Conservation (phyloP, 805 yeast species). For the Zygosaccharomyces rouxii region DNA sequence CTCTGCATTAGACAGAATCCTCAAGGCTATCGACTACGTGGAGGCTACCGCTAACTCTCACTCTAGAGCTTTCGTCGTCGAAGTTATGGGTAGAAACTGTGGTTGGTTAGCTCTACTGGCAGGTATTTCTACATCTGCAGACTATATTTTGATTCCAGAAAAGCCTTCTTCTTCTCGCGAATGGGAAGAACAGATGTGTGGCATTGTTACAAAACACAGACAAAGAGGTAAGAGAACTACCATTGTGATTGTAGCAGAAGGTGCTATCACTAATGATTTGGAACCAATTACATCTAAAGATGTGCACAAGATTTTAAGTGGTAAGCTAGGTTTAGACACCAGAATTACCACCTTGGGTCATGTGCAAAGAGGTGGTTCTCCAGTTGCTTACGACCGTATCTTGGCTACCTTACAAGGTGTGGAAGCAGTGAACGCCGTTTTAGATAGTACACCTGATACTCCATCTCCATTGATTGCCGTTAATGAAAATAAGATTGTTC, state of each 20-base stretch:
- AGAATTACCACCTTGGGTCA: constrained; percentile 75
- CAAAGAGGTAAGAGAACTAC: constrained; percentile 71
- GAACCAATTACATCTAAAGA: constrained; percentile 62
- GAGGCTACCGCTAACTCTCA: constrained; percentile 83
- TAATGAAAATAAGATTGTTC: constrained; percentile 63
- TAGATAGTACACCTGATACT: constrained; percentile 62
- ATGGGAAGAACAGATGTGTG: constrained; percentile 67
- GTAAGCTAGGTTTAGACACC: constrained; percentile 66
- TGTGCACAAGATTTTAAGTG: constrained; percentile 61
- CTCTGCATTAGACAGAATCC: constrained; percentile 65
- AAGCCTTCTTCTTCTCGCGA: constrained; percentile 58
- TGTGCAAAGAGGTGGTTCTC: constrained; percentile 80
- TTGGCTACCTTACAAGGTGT: constrained; percentile 78
- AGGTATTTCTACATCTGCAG: constrained; percentile 77
- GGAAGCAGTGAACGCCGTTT: constrained; percentile 71
- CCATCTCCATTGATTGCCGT: constrained; percentile 78
- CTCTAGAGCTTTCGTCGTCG: constrained; percentile 77
- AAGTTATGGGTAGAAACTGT: constrained; percentile 88
- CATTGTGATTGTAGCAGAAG: constrained; percentile 78
- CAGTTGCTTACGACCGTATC: constrained; percentile 68
- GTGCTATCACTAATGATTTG: constrained; percentile 68
- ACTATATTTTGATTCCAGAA: constrained; percentile 76
- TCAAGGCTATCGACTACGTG: constrained; percentile 67
- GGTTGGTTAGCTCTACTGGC: constrained; percentile 85
- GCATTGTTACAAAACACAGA: constrained; percentile 61